Percentiles rank a stretch among this genome's conserved stretches.
Conservation (phyloP, 2,329 filamentous ascomycete genomes). For the Fusarium zealandicum region DNA sequence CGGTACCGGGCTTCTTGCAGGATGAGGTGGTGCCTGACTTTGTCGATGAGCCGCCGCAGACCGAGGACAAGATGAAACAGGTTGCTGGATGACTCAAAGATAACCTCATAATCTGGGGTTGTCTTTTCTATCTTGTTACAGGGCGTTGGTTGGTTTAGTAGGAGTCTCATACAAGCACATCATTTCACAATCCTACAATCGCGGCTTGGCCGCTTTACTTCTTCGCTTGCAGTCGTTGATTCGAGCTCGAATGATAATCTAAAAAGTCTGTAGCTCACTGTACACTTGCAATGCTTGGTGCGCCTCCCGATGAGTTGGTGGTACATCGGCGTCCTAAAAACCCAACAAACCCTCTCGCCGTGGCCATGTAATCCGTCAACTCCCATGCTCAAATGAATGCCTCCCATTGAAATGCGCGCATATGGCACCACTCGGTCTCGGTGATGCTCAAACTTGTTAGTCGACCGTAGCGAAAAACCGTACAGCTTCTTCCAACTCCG, state of each 20-base stretch:
- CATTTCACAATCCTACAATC: conserved; percentile 3
- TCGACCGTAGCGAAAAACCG: conserved; percentile 76
- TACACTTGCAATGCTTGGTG: conserved; percentile 5
- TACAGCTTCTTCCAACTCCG: conserved; percentile 78
- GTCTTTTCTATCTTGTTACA: conserved; percentile 3
- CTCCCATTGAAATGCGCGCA: conserved; percentile 3
- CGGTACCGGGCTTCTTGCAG: conserved; percentile 84
- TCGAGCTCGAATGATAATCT: neutral
- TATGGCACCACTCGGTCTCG: neutral
- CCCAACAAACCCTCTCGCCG: conserved; percentile 9
- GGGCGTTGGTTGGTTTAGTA: conserved; percentile 38
- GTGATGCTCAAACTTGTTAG: conserved; percentile 21
- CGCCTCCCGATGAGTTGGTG: conserved; percentile 9
- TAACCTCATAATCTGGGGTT: neutral
- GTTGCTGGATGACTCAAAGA: conserved; percentile 61
- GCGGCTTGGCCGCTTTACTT: neutral
- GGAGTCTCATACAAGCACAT: conserved; percentile 21
- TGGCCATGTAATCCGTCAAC: conserved; percentile 22
- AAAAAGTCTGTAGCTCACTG: conserved; percentile 4
- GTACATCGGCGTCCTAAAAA: conserved; percentile 17
- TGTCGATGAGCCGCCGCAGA: conserved; percentile 86
- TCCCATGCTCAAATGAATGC: conserved; percentile 35
- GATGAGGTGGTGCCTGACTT: conserved; percentile 89
- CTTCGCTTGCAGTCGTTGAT: neutral
- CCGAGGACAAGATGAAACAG: conserved; percentile 80